These are phyloP conservation scores for Artomyces pyxidatus DNA, from an alignment of 768 basidiomycete species.

Conservation along the genomic window DNA sequence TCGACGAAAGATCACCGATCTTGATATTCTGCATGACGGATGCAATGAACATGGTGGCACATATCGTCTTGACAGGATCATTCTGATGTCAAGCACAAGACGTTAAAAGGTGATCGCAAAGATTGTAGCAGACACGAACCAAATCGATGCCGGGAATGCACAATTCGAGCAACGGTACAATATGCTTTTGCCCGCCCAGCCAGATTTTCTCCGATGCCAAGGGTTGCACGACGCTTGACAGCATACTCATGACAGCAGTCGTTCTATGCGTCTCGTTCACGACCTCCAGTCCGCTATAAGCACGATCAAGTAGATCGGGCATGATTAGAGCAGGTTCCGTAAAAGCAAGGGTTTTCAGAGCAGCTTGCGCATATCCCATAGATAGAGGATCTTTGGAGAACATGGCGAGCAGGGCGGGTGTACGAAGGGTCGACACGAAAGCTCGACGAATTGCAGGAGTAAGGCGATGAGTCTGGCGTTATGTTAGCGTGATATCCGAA, in stretches of 20 bases:
- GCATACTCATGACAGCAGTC: conserved; percentile 80
- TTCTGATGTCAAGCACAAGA: conserved; percentile 42
- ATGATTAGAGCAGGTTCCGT: conserved; percentile 81
- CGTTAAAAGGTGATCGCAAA: neutral
- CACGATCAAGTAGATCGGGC: conserved; percentile 86
- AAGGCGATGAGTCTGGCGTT: conserved; percentile 56
- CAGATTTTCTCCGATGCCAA: conserved; percentile 72
- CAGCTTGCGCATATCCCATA: conserved; percentile 74
- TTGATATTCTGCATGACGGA: conserved; percentile 68
- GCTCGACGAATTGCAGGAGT: conserved; percentile 74
- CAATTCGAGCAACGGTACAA: conserved; percentile 81
- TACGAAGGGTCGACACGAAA: conserved; percentile 76
- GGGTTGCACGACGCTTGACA: conserved; percentile 69
- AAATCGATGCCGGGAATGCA: conserved; percentile 90
- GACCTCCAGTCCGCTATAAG: conserved; percentile 85
- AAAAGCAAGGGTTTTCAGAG: conserved; percentile 69
- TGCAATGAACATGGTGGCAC: conserved; percentile 71
- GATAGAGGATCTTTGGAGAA: conserved; percentile 78
- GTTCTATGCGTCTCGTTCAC: conserved; percentile 95
- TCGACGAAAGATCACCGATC: conserved; percentile 65
- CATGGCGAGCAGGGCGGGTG: conserved; percentile 86
- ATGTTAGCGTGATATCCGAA: conserved; percentile 1
- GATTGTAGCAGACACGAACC: conserved; percentile 30
- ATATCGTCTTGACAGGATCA: conserved; percentile 73
- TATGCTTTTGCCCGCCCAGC: conserved; percentile 81